Evolutionary conservation across 2,329 filamentous ascomycete genomes (phyloP).

Genomic region (Diaporthe australafricana): DNA sequence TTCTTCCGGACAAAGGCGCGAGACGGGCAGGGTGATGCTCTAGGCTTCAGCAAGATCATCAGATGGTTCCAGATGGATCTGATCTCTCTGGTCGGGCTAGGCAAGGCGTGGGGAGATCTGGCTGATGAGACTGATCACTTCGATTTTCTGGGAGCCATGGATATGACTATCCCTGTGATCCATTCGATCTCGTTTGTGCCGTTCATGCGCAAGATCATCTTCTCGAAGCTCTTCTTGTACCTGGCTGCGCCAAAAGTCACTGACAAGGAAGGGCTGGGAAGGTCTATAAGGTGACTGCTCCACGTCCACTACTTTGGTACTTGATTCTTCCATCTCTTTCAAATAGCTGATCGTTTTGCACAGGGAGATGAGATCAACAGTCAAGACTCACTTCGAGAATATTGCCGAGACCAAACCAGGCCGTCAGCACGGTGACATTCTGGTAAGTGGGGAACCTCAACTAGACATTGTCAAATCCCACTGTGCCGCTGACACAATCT

Average conservation of each 20-base stretch:
- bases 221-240: conserved; percentile 14
- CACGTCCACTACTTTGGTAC: too few species aligned
- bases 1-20: conserved; percentile 17
- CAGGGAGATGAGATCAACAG: not conserved
- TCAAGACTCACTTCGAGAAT: not conserved
- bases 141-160: not conserved
- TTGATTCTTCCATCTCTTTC: not conserved
- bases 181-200: conserved; percentile 9
- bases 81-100: conserved; percentile 17
- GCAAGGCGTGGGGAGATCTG: conserved; percentile 35
- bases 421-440: not conserved
- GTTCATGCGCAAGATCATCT: conserved; percentile 2
- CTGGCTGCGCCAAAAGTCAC: conserved; percentile 20
- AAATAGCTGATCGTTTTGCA: not conserved
- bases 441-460: not conserved
- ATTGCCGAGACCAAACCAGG: not conserved
- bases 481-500: not conserved
- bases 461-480: too few species aligned
- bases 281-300: conserved; percentile 29
- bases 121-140: conserved; percentile 29
- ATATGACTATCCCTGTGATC: not conserved
- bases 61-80: conserved; percentile 37
- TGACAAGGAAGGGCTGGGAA: conserved; percentile 33
- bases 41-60: conserved; percentile 30
- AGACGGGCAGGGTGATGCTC: not conserved